These are phyloP conservation scores for Apostasia ramifera DNA, from an alignment of 106 monocot species.

Conservation along the genomic window DNA sequence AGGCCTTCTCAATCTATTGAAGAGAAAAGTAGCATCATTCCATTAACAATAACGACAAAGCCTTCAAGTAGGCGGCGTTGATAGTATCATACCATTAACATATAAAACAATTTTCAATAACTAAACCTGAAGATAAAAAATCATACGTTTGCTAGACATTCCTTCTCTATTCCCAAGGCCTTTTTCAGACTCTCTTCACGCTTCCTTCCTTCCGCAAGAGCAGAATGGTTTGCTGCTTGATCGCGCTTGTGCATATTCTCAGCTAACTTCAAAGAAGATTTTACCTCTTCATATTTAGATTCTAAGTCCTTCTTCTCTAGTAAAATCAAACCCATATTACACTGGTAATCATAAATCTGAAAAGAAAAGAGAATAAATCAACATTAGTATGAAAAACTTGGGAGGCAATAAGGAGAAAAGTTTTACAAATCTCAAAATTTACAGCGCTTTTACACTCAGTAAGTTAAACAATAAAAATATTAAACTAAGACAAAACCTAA, in stretches of 20 bases:
- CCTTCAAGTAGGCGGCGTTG: too few relatives aligned
- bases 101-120: too few relatives aligned
- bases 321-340: constrained; percentile 84
- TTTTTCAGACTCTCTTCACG: constrained; percentile 64
- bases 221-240: constrained; percentile 37
- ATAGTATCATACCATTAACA: too few relatives aligned
- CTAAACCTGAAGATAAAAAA: neutral
- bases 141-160: constrained; percentile 75
- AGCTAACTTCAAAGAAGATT: constrained; percentile 50
- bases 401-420: neutral
- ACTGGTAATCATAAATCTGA: constrained; percentile 85
- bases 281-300: constrained; percentile 64
- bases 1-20: constrained; percentile 77
- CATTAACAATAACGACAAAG: neutral
- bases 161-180: constrained; percentile 67
- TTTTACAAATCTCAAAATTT: too few relatives aligned
- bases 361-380: constrained; percentile 5
- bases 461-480: neutral
- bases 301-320: constrained; percentile 66
- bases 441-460: too few relatives aligned
- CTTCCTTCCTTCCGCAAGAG: constrained; percentile 63
- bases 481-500: neutral
- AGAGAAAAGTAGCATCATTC: neutral
- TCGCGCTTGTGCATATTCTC: constrained; percentile 44
- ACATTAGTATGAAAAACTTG: neutral